A percentile compares a stretch with the other conserved stretches of the same genome.
Evolutionary conservation across 805 yeast species (phyloP).

Genomic region (Ogataea sp.): DNA sequence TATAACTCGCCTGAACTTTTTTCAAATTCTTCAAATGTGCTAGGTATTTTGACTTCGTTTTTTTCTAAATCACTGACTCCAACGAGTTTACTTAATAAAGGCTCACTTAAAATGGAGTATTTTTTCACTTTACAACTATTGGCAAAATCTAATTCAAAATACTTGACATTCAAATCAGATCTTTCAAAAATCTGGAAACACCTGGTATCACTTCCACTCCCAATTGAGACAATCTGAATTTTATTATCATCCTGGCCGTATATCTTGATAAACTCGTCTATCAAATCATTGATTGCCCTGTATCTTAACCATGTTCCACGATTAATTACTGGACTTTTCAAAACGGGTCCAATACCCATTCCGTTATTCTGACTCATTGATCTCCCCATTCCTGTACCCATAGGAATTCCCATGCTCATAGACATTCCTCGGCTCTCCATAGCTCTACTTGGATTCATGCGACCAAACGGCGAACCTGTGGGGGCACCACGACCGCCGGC

Average conservation of each 20-base stretch:
- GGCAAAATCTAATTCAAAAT: slow-evolving; percentile 61
- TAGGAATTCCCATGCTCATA: no score
- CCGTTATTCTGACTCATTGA: no score
- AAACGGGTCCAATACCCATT: background rate
- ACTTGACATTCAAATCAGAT: slow-evolving; percentile 25
- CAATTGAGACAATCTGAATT: slow-evolving; percentile 59
- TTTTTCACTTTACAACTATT: slow-evolving; percentile 45
- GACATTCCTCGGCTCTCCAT: no score
- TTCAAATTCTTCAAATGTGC: slow-evolving; percentile 15
- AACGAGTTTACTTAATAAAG: slow-evolving; percentile 22
- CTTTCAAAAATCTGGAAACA: slow-evolving; percentile 38
- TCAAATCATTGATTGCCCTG: slow-evolving; percentile 36
- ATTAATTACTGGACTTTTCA: slow-evolving; percentile 58
- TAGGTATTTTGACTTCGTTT: slow-evolving; percentile 4
- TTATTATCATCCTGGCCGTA: slow-evolving; percentile 8
- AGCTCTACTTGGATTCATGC: no score
- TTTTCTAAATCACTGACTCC: slow-evolving; percentile 9
- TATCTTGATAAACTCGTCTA: slow-evolving; percentile 31
- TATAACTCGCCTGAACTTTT: slow-evolving; percentile 23
- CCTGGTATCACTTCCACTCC: slow-evolving; percentile 77
- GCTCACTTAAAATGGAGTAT: slow-evolving; percentile 31
- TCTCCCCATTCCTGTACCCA: no score
- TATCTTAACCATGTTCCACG: slow-evolving; percentile 65
- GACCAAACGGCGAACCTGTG: no score
- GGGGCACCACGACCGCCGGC: background rate